Percentiles rank a stretch among this genome's conserved stretches.
Conservation (phyloP, 306 rosid genomes). For the Canavalia ensiformis region DNA sequence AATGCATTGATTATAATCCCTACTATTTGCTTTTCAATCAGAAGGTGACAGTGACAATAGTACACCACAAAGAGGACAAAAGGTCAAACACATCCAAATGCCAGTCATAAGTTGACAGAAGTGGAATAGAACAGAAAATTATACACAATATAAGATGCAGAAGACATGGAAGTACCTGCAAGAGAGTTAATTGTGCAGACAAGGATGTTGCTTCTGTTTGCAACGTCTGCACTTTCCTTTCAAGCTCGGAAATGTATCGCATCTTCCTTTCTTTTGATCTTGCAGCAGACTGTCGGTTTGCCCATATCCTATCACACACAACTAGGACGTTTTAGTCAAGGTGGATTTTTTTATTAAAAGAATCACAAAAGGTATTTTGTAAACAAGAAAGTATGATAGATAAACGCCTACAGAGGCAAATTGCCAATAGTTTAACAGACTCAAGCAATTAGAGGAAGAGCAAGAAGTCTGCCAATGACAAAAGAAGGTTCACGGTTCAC, state of each 20-base stretch:
- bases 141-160: not conserved
- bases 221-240: conserved; percentile 84
- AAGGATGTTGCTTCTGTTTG: conserved; percentile 91
- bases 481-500: not conserved
- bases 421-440: not conserved
- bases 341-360: not conserved
- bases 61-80: conserved; percentile 6
- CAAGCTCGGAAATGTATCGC: conserved; percentile 89
- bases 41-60: conserved; percentile 14
- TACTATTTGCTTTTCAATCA: conserved; percentile 2
- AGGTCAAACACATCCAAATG: not conserved
- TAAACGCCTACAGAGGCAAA: not conserved
- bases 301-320: conserved; percentile 77
- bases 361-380: not conserved
- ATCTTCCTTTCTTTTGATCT: conserved; percentile 94
- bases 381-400: not conserved
- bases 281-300: conserved; percentile 95
- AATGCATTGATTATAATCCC: not conserved
- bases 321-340: conserved; percentile 32
- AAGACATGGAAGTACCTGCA: conserved; percentile 64
- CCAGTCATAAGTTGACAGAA: conserved; percentile 10
- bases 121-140: conserved; percentile 16
- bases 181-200: conserved; percentile 80
- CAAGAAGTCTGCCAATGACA: not conserved
- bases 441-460: not conserved